phyloP scores from a whole-genome alignment of 1,139 yeast genomes.

The Saccharomyces hybrid region DNA sequence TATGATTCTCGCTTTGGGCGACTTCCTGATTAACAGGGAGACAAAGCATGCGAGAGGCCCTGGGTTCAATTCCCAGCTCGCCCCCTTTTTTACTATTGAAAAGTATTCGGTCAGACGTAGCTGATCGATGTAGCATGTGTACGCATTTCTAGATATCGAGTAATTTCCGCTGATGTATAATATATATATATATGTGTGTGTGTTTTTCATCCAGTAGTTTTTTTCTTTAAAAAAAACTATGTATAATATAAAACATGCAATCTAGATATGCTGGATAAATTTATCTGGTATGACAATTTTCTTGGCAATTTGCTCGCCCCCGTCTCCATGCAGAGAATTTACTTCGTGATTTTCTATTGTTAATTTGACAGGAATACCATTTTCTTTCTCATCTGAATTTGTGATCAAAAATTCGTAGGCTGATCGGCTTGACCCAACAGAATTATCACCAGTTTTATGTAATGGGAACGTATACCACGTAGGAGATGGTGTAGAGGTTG shows the following conservation, averaged over 20 bases:
- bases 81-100: conserved; percentile 1
- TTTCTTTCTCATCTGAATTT: background rate
- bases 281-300: background rate
- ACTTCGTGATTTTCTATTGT: background rate
- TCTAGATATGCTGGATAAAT: background rate
- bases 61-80: conserved; percentile 10
- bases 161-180: background rate
- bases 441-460: background rate
- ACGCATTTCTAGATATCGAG: background rate
- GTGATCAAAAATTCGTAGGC: background rate
- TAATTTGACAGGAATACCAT: background rate
- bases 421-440: background rate
- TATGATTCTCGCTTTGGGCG: conserved; percentile 10
- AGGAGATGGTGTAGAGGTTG: background rate
- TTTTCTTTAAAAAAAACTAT: background rate
- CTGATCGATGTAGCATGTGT: background rate
- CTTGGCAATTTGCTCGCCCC: background rate
- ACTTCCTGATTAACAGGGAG: background rate
- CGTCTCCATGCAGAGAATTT: background rate
- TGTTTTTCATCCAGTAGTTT: background rate
- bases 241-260: background rate
- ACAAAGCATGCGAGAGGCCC: conserved; percentile 8
- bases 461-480: background rate
- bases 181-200: background rate
- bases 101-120: no score